Conservation (phyloP, 2,329 filamentous ascomycete species). For the Pseudogymnoascus sp. region DNA sequence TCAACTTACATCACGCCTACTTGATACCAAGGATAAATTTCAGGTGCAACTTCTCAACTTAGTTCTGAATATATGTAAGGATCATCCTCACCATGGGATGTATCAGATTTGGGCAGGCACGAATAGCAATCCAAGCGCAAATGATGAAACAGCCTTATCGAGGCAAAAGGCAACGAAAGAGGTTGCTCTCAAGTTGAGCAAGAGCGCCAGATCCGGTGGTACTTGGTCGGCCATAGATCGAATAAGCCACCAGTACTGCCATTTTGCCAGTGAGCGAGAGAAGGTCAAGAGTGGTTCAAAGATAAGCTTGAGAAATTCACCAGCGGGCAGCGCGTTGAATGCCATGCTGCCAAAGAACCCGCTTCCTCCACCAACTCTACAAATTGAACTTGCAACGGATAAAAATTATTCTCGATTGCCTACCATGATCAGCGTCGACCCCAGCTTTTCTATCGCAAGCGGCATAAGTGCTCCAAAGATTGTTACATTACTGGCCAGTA, state of each 20-base stretch:
- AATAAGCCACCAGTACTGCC: slow-evolving; percentile 61
- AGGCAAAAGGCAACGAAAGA: slow-evolving; percentile 67
- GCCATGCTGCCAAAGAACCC: slow-evolving; percentile 56
- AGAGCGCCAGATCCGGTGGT: slow-evolving; percentile 32
- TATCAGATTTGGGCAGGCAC: slow-evolving; percentile 89
- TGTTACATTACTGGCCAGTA: slow-evolving; percentile 69
- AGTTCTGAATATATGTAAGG: slow-evolving; percentile 75
- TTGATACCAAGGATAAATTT: slow-evolving; percentile 63
- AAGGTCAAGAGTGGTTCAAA: slow-evolving; percentile 63
- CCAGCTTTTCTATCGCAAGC: slow-evolving; percentile 75
- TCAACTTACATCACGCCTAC: slow-evolving; percentile 86
- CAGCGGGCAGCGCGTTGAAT: slow-evolving; percentile 56
- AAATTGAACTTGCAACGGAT: slow-evolving; percentile 66
- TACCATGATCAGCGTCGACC: slow-evolving; percentile 63
- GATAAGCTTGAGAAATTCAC: slow-evolving; percentile 55
- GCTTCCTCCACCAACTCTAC: slow-evolving; percentile 85
- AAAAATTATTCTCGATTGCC: slow-evolving; percentile 74
- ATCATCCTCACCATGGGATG: slow-evolving; percentile 96
- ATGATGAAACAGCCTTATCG: slow-evolving; percentile 68
- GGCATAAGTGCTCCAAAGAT: slow-evolving; percentile 93
- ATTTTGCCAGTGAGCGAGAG: slow-evolving; percentile 59
- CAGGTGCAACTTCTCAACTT: slow-evolving; percentile 68
- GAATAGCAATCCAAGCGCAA: slow-evolving; percentile 59
- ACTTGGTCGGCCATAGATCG: slow-evolving; percentile 69
- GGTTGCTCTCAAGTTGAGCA: slow-evolving; percentile 56